Evolutionary conservation across 1,284 basidiomycete genomes (phyloP).

Genomic region (Volvariella surrecta): DNA sequence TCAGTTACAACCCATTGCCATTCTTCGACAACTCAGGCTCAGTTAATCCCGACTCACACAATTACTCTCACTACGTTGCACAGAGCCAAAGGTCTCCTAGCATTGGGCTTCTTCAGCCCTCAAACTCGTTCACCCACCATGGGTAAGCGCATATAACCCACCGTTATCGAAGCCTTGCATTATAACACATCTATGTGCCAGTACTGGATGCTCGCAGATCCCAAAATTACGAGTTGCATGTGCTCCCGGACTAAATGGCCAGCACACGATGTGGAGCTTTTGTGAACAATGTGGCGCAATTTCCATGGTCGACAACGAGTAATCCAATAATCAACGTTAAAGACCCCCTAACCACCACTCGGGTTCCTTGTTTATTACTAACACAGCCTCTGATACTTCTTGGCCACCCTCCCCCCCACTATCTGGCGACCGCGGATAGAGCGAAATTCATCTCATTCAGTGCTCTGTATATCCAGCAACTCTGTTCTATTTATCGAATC

Average conservation of each 20-base stretch:
- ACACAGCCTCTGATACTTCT: too few relatives aligned
- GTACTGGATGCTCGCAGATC: constrained; percentile 65
- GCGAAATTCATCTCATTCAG: too few relatives aligned
- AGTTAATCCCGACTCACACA: constrained; percentile 40
- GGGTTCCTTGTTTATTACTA: too few relatives aligned
- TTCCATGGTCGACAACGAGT: constrained; percentile 75
- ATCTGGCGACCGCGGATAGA: too few relatives aligned
- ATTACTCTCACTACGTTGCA: constrained; percentile 32
- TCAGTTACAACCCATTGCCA: constrained; percentile 51
- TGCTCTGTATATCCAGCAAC: too few relatives aligned
- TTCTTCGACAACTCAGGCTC: constrained; percentile 37
- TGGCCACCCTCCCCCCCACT: too few relatives aligned
- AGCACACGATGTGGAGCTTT: constrained; percentile 76
- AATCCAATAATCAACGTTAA: constrained; percentile 11
- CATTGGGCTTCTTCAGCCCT: constrained; percentile 63
- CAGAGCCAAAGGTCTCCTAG: constrained; percentile 16
- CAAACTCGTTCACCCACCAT: constrained; percentile 54
- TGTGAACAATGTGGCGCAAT: constrained; percentile 83
- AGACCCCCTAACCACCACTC: too few relatives aligned
- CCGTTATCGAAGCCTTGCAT: neutral
- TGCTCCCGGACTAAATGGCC: constrained; percentile 48
- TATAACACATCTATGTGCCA: constrained; percentile 16
- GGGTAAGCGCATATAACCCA: constrained; percentile 45
- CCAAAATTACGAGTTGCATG: constrained; percentile 68
- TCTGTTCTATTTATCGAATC: too few relatives aligned